Evolutionary conservation across 371 early-diverging fungal genomes (phyloP), one percentile per base, ranked within the genome.

Genomic region (Apophysomyces trapeziformis): DNA sequence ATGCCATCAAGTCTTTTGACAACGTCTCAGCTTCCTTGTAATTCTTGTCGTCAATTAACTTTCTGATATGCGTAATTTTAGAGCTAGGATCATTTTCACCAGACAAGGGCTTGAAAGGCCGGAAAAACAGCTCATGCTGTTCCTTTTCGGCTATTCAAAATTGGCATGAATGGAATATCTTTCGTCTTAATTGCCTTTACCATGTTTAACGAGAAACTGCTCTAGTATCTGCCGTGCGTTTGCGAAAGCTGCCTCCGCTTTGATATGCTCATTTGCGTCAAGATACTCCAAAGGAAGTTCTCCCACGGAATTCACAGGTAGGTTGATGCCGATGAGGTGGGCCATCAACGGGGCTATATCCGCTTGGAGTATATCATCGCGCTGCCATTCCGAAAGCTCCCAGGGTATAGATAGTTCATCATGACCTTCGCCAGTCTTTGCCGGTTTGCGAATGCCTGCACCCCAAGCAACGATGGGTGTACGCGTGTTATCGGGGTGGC

Each of bases 281-380:
- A 96, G 83, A 74, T 93, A 96, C 13, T 65, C 69, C 54, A 96
- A 68, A 0, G 97, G 98, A 4, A 96, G 77, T 26, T 87, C 88
- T 32, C 98, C 98, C 7, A 96, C 97, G 18, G 95, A 95, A 75
- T 98, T 98, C 16, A 94, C 89, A 4, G 98, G 98, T 65, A 89
- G 86, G 64, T 90, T 85, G 2, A 94, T 79, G 5, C 97, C 97
- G 38, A 96, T 80, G 11, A 98, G 78, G 38, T 94, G 80, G 0
- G 96, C 88, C 96, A 98, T 96, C 58, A 98, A 84, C 12, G 97
- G 97, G 1, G 98, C 96, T 75, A 98, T 92, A 79, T 96, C 98
- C 4, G 98, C 98, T 72, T 98, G 97, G 60, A 82, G 82, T 35
- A 98, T 90, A 77, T 96, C 97, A 60, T 90, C 75, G 38, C 96